Evolutionary conservation across 208 protist genomes (phyloP), one percentile per base, ranked within the genome.

Genomic region (Trypanosoma brucei): DNA sequence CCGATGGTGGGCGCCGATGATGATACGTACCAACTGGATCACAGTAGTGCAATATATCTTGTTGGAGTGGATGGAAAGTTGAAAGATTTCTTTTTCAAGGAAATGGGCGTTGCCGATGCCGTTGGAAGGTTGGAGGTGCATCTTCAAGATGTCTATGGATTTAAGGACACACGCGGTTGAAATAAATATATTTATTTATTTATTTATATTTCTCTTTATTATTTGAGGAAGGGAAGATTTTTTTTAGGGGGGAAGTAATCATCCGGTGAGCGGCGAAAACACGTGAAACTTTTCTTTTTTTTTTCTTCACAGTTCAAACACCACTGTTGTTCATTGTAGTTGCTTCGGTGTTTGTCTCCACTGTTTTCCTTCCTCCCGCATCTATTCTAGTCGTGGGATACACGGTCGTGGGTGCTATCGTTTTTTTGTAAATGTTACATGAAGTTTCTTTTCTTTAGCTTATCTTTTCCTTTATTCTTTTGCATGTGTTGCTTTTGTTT

Each of bases 21-120:
- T n/a, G 86, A 93, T 69, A 85, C 79, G 3, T 94, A 86, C 56
- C 88, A 94, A 67, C 87, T 94, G 55, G 88, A 94, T 59, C 88
- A 94, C 69, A 92, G 84, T 73, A 88, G 84, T 55, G 82, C 84
- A 46, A 86, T 94, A 34, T 94, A 92, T 46, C 72, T 94, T 14
- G 88, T 94, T 0, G 84, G 84, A 0, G 84, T 84, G 7, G 84
- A 94, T 63, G 84, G 88, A 7, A 91, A 94, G 52, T 84, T 94
- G 81, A 88, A 88, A 57, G 88, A 94, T 70, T 94, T 94, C 55
- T 91, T 91, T 62, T 92, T 91, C 62, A 75, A 81, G 53, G 88
- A 92, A 46, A 94, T 94, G 84, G 83, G 84, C n/a, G 46, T 85
- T 1, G 56, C 80, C 0, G 72, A 92, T 53, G 68, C 66, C 8